Evolutionary conservation across 108 stramenopile species (phyloP), one percentile per base, ranked within the genome.

Genomic region (Stephanodiscus minutulus): DNA sequence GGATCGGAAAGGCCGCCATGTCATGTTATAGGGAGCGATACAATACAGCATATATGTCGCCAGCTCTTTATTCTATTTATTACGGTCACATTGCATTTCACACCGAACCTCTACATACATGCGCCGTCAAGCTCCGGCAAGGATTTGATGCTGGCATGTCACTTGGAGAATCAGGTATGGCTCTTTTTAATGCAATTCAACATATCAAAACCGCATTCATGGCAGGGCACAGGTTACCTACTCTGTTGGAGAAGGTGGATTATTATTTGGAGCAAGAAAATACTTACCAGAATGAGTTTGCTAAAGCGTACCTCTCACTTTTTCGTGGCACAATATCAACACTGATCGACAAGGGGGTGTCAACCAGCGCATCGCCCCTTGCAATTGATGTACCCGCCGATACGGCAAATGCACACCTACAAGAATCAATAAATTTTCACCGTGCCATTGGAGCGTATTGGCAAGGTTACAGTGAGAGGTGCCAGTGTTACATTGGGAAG

Each of bases 71-170:
- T 24, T 17, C 36, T 15, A 13, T 36, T 0, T 66, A 47, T 62
- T 76, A 68, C 43, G 64, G 57, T 27, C 7, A 39, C 21, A 44
- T 76, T 36, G 61, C 21, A 13, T 25, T 56, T 63, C 53, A 37
- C 35, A 50, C 43, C 33, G 75, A 63, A 50, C 75, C 67, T 3
- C n/a, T 75, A 4, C 74, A 75, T 56, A 11, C 66, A n/a, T 63
- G 61, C 43, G 46, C 64, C 20, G 66, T 53, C 41, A 67, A 61
- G 74, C 57, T 65, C 31, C 58, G 33, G 12, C 29, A n/a, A n/a
- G n/a, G n/a, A n/a, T n/a, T n/a, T n/a, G n/a, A n/a, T n/a, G n/a
- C n/a, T n/a, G n/a, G n/a, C 18, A 29, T 71, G 33, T 47, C 70
- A 24, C 21, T 20, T 39, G 77, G 77, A 6, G 57, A 61, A 20